These are phyloP conservation scores for Geotrichum carabidarum DNA, from an alignment of 1,139 yeast species.

Conservation along the genomic window DNA sequence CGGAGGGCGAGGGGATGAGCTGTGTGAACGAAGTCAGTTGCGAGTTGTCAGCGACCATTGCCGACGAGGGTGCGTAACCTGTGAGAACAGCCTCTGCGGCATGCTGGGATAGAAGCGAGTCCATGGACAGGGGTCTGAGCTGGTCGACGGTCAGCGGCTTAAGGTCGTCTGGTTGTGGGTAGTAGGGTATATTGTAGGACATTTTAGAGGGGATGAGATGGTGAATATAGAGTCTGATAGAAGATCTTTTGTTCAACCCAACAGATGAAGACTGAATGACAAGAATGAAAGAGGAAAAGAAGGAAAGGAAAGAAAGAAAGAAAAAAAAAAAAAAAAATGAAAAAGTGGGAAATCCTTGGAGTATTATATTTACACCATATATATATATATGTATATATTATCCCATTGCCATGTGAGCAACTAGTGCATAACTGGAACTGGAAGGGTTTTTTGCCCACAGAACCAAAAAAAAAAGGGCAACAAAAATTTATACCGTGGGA, in stretches of 20 bases:
- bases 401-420: too few species aligned
- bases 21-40: slow-evolving; percentile 2
- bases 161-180: neutral
- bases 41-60: neutral
- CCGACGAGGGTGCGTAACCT: neutral
- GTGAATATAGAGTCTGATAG: neutral
- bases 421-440: too few species aligned
- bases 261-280: neutral
- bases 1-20: slow-evolving; percentile 9
- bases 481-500: too few species aligned
- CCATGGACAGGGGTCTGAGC: neutral
- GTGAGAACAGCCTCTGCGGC: slow-evolving; percentile 2
- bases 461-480: too few species aligned
- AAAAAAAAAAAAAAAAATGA: neutral
- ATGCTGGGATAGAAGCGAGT: slow-evolving; percentile 3
- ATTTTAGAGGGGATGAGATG: neutral
- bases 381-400: too few species aligned
- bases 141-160: too few species aligned
- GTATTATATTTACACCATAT: too few species aligned
- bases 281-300: neutral
- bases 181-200: neutral
- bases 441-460: too few species aligned
- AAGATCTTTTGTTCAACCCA: neutral
- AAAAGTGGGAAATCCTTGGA: neutral
- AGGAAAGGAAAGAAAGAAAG: neutral